These are phyloP conservation scores for Monosporozyma aerobia DNA, from an alignment of 805 yeast species.

Conservation along the genomic window DNA sequence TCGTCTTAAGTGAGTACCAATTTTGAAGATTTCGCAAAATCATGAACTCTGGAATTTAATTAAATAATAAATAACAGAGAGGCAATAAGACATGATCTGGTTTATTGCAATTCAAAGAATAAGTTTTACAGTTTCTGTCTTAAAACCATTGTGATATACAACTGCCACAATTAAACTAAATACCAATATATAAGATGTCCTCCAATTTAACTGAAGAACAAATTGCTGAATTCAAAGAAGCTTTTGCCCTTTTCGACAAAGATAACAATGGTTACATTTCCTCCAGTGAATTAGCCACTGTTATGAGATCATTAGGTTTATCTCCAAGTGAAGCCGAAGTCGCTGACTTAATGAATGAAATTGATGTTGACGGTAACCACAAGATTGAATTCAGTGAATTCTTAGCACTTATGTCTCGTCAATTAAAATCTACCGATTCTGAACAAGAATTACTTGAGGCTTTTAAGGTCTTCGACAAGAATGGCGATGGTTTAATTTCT, in stretches of 20 bases:
- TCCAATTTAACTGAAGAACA: slow-evolving; percentile 85
- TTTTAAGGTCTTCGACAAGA: slow-evolving; percentile 91
- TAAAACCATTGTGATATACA: neutral
- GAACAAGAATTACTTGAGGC: slow-evolving; percentile 98
- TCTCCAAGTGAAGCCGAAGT: slow-evolving; percentile 95
- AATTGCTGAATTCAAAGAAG: slow-evolving; percentile 94
- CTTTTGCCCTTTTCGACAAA: slow-evolving; percentile 92
- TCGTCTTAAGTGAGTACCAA: neutral
- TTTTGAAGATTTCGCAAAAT: neutral
- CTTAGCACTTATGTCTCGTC: slow-evolving; percentile 80
- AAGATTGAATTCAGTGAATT: slow-evolving; percentile 75
- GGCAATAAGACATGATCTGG: neutral
- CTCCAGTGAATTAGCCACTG: slow-evolving; percentile 91
- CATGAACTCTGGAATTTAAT: neutral
- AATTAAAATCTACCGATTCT: slow-evolving; percentile 91
- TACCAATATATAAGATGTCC: slow-evolving; percentile 15
- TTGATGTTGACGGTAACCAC: slow-evolving; percentile 92
- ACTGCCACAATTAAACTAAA: neutral
- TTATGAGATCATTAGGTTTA: slow-evolving; percentile 97
- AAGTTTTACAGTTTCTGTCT: neutral
- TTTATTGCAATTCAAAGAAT: neutral
- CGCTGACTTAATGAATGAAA: slow-evolving; percentile 94
- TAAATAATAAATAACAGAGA: neutral
- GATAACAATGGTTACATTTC: slow-evolving; percentile 96
- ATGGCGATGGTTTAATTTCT: slow-evolving; percentile 94